Conservation (phyloP, 1,284 basidiomycete species). For the Apiotrichum gamsii region DNA sequence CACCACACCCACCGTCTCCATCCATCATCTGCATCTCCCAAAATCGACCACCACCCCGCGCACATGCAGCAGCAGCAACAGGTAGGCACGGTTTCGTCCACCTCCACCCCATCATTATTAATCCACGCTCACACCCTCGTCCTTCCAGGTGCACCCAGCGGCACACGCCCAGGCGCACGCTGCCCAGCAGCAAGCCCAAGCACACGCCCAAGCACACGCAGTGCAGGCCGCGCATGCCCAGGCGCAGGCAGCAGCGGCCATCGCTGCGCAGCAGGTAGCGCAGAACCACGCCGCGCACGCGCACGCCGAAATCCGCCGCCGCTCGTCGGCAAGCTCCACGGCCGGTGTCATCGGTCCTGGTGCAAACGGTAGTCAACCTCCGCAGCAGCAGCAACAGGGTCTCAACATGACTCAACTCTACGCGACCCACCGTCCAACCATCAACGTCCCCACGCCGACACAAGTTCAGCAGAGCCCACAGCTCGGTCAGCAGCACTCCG, state of each 20-base stretch:
- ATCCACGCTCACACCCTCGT: too few relatives aligned
- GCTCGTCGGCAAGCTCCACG: not conserved
- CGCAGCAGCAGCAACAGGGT: not conserved
- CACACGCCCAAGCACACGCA: not conserved
- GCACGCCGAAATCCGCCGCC: slow-evolving; percentile 2
- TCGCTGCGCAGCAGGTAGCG: not conserved
- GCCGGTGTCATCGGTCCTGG: too few relatives aligned
- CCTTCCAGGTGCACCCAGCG: too few relatives aligned
- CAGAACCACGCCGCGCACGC: not conserved
- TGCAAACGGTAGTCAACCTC: too few relatives aligned
- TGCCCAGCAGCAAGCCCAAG: not conserved
- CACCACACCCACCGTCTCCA: too few relatives aligned
- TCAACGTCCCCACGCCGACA: too few relatives aligned
- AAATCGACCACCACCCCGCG: too few relatives aligned
- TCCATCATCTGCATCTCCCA: too few relatives aligned
- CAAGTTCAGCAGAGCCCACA: not conserved
- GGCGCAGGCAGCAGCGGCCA: not conserved
- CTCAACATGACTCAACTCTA: not conserved
- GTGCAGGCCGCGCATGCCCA: not conserved
- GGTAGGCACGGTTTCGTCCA: too few relatives aligned
- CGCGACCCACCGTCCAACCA: not conserved
- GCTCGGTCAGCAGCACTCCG: too few relatives aligned
- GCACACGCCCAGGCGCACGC: not conserved
- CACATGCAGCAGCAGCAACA: too few relatives aligned
- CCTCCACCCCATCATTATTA: too few relatives aligned